These are phyloP conservation scores for Tritrichomonas musculus DNA, from an alignment of 208 protist species.

Conservation along the genomic window DNA sequence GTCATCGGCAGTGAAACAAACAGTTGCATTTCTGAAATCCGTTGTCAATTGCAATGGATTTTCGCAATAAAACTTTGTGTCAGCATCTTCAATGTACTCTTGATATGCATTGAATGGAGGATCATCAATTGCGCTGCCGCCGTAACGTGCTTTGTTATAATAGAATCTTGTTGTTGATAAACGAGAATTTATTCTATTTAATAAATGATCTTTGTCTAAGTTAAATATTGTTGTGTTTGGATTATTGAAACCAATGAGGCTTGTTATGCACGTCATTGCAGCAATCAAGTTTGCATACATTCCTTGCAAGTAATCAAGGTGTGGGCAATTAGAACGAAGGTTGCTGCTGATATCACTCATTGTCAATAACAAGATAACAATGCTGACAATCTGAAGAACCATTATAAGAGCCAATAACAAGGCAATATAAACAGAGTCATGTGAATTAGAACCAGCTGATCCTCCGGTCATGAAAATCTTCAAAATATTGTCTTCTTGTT, in stretches of 20 bases:
- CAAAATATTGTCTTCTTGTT: slow-evolving; percentile 21
- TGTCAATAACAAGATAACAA: neutral
- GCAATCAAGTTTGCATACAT: neutral
- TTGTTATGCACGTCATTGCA: neutral
- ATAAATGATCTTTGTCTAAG: neutral
- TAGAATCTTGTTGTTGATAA: neutral
- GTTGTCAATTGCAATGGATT: too few relatives aligned
- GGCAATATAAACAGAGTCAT: neutral
- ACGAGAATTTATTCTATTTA: neutral
- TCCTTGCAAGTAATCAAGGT: neutral
- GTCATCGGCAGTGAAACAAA: too few relatives aligned
- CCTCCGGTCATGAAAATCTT: neutral
- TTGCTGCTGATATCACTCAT: neutral
- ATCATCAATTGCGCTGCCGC: neutral
- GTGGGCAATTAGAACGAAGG: neutral
- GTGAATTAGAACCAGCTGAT: neutral
- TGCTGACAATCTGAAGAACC: neutral
- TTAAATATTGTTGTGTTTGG: neutral
- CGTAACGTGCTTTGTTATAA: neutral
- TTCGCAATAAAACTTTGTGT: too few relatives aligned
- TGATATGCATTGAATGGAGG: neutral
- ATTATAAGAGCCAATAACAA: neutral
- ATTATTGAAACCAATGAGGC: neutral
- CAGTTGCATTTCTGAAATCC: too few relatives aligned
- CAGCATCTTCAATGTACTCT: neutral